These are phyloP conservation scores for Hypoxylon lenormandii DNA, from an alignment of 495 filamentous ascomycete species.

Conservation along the genomic window DNA sequence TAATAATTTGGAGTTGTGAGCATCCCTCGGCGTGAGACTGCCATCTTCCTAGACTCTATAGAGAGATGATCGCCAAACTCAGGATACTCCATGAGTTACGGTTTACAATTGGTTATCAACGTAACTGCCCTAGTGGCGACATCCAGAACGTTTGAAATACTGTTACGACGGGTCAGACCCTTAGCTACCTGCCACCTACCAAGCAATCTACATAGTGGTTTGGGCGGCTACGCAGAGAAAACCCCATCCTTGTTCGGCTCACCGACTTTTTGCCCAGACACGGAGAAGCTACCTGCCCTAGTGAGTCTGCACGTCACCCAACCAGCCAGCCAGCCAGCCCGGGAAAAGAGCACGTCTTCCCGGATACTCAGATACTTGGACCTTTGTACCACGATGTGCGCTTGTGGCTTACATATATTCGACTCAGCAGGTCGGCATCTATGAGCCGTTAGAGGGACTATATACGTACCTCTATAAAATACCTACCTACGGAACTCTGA, in stretches of 20 bases:
- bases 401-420: conserved; percentile 42
- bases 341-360: conserved; percentile 38
- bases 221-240: conserved; percentile 36
- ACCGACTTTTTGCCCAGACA: conserved; percentile 50
- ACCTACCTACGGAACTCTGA: background rate
- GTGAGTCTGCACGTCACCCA: conserved; percentile 47
- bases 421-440: conserved; percentile 15
- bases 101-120: conserved; percentile 19
- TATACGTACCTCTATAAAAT: background rate
- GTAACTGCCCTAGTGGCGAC: conserved; percentile 34
- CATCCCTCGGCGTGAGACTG: conserved; percentile 9
- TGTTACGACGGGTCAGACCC: conserved; percentile 15
- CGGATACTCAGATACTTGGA: conserved; percentile 28
- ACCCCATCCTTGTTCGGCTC: conserved; percentile 45
- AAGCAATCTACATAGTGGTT: conserved; percentile 14
- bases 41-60: conserved; percentile 18
- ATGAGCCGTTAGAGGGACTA: conserved; percentile 2
- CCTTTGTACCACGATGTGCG: conserved; percentile 35
- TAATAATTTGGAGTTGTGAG: conserved; percentile 6
- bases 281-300: conserved; percentile 30
- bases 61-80: conserved; percentile 26
- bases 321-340: conserved; percentile 30
- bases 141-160: conserved; percentile 22
- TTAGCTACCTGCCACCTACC: conserved; percentile 18
- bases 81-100: conserved; percentile 12